Conservation (phyloP, 2,329 filamentous ascomycete species). For the Coniochaeta hoffmannii region DNA sequence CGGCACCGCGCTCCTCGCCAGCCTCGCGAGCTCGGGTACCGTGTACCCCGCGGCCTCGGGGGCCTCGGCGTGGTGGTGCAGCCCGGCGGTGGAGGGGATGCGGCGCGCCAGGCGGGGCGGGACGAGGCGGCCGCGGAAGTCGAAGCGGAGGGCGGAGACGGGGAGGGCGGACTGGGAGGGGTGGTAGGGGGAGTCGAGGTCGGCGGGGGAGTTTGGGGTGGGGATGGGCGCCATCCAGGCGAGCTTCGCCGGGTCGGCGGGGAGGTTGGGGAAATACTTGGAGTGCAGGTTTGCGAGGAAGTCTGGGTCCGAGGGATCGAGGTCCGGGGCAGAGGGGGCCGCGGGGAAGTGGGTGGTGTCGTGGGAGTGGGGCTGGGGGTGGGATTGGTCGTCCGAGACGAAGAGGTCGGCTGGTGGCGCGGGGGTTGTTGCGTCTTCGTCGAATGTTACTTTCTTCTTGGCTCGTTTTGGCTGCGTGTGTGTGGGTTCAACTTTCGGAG, state of each 20-base stretch:
- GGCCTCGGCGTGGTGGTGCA: conserved; percentile 90
- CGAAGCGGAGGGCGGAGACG: conserved; percentile 75
- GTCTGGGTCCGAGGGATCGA: conserved; percentile 75
- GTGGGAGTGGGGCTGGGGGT: conserved; percentile 12
- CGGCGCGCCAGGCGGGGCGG: conserved; percentile 66
- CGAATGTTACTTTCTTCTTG: conserved; percentile 26
- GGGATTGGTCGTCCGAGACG: conserved; percentile 22
- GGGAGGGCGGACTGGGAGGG: conserved; percentile 66
- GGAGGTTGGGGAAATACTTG: conserved; percentile 88
- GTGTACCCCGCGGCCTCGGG: conserved; percentile 95
- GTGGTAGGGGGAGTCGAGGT: conserved; percentile 72
- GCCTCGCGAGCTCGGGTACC: conserved; percentile 72
- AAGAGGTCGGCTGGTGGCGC: conserved; percentile 34
- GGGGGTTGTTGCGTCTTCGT: conserved; percentile 34
- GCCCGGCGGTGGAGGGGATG: conserved; percentile 68
- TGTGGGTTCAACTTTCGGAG: conserved; percentile 4
- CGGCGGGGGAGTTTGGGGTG: conserved; percentile 54
- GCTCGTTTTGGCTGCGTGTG: conserved; percentile 11
- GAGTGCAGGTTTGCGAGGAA: conserved; percentile 80
- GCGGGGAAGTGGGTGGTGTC: conserved; percentile 55
- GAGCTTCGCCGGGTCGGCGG: conserved; percentile 76
- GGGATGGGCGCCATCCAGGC: conserved; percentile 82
- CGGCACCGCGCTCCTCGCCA: conserved; percentile 74
- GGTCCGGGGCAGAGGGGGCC: conserved; percentile 51
- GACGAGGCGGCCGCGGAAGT: conserved; percentile 74